Evolutionary conservation across 2,329 filamentous ascomycete genomes (phyloP), one percentile per base, ranked within the genome.

Genomic region (Diaporthe helianthi): DNA sequence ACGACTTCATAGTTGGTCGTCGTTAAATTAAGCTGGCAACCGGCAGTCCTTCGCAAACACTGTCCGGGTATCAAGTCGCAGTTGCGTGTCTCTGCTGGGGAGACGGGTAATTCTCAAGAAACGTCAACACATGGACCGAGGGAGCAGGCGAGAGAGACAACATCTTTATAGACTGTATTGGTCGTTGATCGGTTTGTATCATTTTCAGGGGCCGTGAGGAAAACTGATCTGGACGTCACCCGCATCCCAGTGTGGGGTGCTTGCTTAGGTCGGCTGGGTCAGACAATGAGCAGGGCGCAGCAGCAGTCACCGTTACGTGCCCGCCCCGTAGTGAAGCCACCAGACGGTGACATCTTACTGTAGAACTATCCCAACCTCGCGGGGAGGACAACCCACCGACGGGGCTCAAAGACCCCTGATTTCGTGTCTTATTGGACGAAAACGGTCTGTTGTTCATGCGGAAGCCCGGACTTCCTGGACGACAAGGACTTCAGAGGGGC

Each of bases 151-250:
- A 67, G 53, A 51, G 19, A 65, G 6, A 12, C n/a, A 41, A 58
- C 47, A 61, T 65, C 41, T 69, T 69, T 65, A 69, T 71, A 71
- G 58, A 65, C 60, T 61, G 46, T 31, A 41, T 29, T 24, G 31
- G 24, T 58, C 64, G 36, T 17, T 44, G 19, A 36, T 33, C 24
- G 26, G 49, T 41, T 55, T 38, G 49, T 55, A 54, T 24, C 24
- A 17, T 12, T 17, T 51, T 26, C 52, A 67, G 36, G 31, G 41
- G 52, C 54, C 41, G 49, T 53, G 65, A 67, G 52, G 52, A 51
- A 66, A 54, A 53, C 38, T 47, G 31, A 41, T 49, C 41, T 49
- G 65, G 44, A 58, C 52, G 52, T 38, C 44, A 67, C 52, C 65
- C 52, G 51, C 52, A 55, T 52, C 46, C 60, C 44, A 58, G 46